Evolutionary conservation across 2,329 filamentous ascomycete genomes (phyloP), one percentile per base, ranked within the genome.

Genomic region (Sarocladiaceae sp.): DNA sequence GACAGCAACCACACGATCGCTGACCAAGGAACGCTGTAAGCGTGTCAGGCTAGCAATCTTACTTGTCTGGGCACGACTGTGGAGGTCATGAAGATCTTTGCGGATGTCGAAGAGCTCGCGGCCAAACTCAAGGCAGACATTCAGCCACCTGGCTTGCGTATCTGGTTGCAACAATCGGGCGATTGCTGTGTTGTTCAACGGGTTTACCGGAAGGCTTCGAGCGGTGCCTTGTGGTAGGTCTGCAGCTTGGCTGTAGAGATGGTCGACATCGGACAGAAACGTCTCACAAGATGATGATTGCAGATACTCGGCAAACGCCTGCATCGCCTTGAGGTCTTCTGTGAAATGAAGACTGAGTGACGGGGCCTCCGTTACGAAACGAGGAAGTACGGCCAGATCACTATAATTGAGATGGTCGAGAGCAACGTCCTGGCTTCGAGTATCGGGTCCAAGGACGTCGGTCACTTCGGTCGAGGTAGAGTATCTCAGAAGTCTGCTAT

Each of bases 21-120:
- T 71, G 4, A 80, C 65, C 29, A 72, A 65, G 2, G 80, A 82
- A 47, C 80, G 68, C 56, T 84, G 78, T 6, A 84, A 64, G 6
- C 80, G 71, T 48, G 73, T 82, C 50, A 83, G 61, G 2, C 68
- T 66, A 6, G 74, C 74, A 4, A 80, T 61, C 42, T 73, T 74
- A 12, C 69, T 64, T 12, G 68, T 60, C 31, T 66, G 65, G 40
- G 69, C 68, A 41, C 67, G 64, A 12, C 54, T 54, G 4, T 64
- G 61, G 42, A 76, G 68, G 0, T 53, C 46, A 11, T 69, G 60
- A 29, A 80, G 60, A 3, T 57, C 60, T 7, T 62, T 58, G 40
- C 67, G 62, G 4, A 74, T 64, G 27, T 49, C 51, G 27, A 67
- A 63, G 2, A 79, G 56, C 4, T 72, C 66, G 11, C 66, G 53